A percentile compares a stretch with the other conserved stretches of the same genome.
phyloP scores from a whole-genome alignment of 176 grass and related monocot genomes.

The Saccharum officinarum region DNA sequence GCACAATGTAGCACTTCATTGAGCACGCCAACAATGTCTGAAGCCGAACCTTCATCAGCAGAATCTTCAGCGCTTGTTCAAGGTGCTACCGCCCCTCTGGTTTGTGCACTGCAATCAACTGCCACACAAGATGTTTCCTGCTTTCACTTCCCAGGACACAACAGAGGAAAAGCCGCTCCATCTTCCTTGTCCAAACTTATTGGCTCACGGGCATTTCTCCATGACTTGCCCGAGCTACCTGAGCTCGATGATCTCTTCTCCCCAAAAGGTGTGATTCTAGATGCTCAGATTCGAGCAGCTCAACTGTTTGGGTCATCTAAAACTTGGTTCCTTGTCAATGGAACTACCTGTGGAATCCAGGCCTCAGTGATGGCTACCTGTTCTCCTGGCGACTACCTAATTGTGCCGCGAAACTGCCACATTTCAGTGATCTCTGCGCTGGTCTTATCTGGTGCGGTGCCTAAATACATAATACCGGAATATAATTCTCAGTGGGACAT shows the following conservation, averaged over 20 bases:
- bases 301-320: slow-evolving; percentile 67
- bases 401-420: slow-evolving; percentile 79
- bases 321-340: slow-evolving; percentile 88
- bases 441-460: slow-evolving; percentile 62
- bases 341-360: slow-evolving; percentile 84
- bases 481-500: slow-evolving; percentile 81
- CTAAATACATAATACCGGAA: slow-evolving; percentile 84
- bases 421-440: slow-evolving; percentile 80
- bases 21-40: neutral
- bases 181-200: slow-evolving; percentile 47
- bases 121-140: slow-evolving; percentile 65
- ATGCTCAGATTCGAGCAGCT: slow-evolving; percentile 61
- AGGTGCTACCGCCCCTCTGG: slow-evolving; percentile 44
- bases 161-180: slow-evolving; percentile 66
- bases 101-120: slow-evolving; percentile 65
- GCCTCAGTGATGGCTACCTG: slow-evolving; percentile 92
- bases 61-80: slow-evolving; percentile 22
- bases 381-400: slow-evolving; percentile 54
- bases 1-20: slow-evolving; percentile 23
- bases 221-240: slow-evolving; percentile 80
- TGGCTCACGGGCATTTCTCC: slow-evolving; percentile 39
- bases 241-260: slow-evolving; percentile 86
- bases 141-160: slow-evolving; percentile 96
- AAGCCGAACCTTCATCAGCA: neutral
- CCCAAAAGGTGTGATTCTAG: slow-evolving; percentile 73